These are phyloP conservation scores for Sclerotinia borealis DNA, from an alignment of 2,329 filamentous ascomycete genomes.

Conservation along the genomic window DNA sequence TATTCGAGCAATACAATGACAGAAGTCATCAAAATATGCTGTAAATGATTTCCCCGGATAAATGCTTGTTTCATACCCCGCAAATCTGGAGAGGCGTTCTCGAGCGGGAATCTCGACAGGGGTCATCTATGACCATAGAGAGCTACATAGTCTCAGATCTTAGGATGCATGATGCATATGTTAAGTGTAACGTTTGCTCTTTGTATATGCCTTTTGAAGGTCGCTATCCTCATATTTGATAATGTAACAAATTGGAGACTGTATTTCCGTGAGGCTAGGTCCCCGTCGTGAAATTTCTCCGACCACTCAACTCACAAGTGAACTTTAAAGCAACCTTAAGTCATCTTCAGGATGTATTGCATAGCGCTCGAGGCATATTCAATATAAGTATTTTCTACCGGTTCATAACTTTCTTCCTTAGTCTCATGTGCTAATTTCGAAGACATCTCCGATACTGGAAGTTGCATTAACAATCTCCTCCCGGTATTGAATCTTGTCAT, in stretches of 20 bases:
- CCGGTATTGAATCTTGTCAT: background rate
- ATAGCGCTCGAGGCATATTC: background rate
- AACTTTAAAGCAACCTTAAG: background rate
- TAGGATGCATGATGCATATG: background rate
- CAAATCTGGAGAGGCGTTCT: background rate
- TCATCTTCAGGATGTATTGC: no score
- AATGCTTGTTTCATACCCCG: constrained; percentile 2
- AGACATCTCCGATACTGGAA: background rate
- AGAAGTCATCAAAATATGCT: background rate
- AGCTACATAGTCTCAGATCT: background rate
- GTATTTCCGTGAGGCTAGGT: background rate
- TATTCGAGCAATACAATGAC: background rate
- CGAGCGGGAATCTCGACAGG: background rate
- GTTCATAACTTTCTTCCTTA: background rate
- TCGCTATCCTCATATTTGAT: background rate
- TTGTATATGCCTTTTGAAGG: background rate
- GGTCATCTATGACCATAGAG: background rate
- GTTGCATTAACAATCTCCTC: background rate
- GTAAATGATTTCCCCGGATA: background rate
- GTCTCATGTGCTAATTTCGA: background rate
- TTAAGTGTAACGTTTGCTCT: background rate
- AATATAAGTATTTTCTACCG: background rate
- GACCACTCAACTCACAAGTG: background rate
- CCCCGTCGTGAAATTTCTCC: background rate
- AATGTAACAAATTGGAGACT: background rate